phyloP scores from a whole-genome alignment of 768 basidiomycete species.

The Termitomyces sp. region DNA sequence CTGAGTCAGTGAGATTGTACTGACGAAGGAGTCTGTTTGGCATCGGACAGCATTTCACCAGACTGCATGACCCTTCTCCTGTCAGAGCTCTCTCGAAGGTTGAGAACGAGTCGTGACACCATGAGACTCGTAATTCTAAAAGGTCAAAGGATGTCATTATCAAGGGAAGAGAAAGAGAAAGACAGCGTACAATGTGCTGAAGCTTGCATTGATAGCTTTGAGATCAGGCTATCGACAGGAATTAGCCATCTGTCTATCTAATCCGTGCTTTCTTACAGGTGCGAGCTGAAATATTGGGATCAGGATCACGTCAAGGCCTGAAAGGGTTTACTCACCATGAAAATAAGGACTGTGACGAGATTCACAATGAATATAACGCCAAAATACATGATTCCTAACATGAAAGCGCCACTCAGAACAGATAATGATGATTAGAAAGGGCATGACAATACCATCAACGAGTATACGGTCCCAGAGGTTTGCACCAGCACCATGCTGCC shows the following conservation, averaged over 20 bases:
- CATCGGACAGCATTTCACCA: not conserved
- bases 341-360: conserved; percentile 1
- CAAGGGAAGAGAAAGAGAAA: not conserved
- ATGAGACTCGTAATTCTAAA: conserved; percentile 27
- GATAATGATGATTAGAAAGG: not conserved
- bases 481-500: not conserved
- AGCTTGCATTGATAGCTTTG: conserved; percentile 32
- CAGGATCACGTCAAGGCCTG: not conserved
- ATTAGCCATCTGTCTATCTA: not conserved
- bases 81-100: conserved; percentile 16
- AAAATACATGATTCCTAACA: not conserved
- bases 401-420: not conserved
- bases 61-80: not conserved
- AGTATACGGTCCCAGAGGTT: not conserved
- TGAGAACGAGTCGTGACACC: conserved; percentile 31
- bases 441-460: not conserved
- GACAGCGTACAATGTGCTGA: conserved; percentile 26
- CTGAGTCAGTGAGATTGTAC: not conserved
- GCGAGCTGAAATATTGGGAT: not conserved
- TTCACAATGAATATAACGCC: conserved; percentile 1
- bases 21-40: not conserved
- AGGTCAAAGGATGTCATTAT: not conserved
- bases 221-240: conserved; percentile 21
- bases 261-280: not conserved
- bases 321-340: not conserved